A percentile compares a stretch with the other conserved stretches of the same genome.
phyloP scores from a whole-genome alignment of 2,329 filamentous ascomycete species.

The Rhexocercosporidium sp. region DNA sequence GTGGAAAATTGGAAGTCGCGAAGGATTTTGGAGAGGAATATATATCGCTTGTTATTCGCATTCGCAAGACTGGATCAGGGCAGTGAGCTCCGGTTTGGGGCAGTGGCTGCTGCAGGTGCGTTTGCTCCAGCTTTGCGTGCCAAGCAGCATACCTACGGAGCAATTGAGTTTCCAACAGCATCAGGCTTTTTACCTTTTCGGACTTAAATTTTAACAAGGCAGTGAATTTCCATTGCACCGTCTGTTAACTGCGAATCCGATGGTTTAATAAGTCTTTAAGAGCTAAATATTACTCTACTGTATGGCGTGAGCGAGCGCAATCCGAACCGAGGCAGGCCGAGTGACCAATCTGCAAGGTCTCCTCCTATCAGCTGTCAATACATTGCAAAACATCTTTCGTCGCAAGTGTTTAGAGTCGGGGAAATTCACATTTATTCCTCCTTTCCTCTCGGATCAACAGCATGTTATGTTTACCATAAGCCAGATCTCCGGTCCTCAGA shows the following conservation, averaged over 20 bases:
- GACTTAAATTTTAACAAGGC: neutral
- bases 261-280: neutral
- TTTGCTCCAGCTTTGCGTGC: neutral
- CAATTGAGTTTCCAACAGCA: neutral
- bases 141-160: neutral
- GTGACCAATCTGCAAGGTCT: neutral
- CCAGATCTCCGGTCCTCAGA: neutral
- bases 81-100: neutral
- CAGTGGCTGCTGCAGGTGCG: neutral
- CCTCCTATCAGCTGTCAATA: neutral
- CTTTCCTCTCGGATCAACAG: neutral
- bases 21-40: neutral
- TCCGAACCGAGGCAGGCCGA: neutral
- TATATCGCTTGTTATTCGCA: neutral
- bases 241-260: neutral
- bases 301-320: neutral
- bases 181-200: neutral
- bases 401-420: neutral
- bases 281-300: neutral
- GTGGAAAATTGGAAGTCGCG: neutral
- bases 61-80: neutral
- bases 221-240: neutral
- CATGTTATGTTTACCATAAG: neutral
- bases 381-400: neutral
- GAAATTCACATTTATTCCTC: neutral